phyloP scores from a whole-genome alignment of 176 grass and related monocot genomes.

The Oryza rufipogon region DNA sequence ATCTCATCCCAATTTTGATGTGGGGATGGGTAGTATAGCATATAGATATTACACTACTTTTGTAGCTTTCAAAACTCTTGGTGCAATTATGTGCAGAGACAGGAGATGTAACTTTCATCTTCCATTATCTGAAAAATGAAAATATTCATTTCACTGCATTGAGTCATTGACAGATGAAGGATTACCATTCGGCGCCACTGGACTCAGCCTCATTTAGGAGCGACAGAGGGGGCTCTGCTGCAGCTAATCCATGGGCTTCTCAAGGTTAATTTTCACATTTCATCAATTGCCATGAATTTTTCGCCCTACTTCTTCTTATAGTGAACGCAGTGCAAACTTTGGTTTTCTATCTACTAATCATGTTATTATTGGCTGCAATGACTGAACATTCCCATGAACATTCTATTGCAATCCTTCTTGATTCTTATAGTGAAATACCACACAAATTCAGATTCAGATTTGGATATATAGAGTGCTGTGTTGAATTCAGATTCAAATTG shows the following conservation, averaged over 20 bases:
- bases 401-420: too few relatives aligned
- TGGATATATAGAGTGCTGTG: neutral
- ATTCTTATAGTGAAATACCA: too few relatives aligned
- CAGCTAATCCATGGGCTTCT: constrained; percentile 72
- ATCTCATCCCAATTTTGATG: neutral
- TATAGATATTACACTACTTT: constrained; percentile 11
- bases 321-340: neutral
- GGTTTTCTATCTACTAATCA: neutral
- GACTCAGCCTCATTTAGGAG: constrained; percentile 46
- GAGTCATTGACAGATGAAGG: constrained; percentile 64
- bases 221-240: constrained; percentile 32
- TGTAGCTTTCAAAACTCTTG: too few relatives aligned
- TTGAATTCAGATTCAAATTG: neutral
- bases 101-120: too few relatives aligned
- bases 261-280: constrained; percentile 52
- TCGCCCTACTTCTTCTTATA: neutral
- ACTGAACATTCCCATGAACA: too few relatives aligned
- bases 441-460: too few relatives aligned
- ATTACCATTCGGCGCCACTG: constrained; percentile 84
- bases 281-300: neutral
- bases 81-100: too few relatives aligned
- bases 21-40: neutral
- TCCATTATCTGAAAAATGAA: too few relatives aligned
- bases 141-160: neutral
- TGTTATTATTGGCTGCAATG: neutral